Conservation (phyloP, 306 rosid species). For the Malus orientalis region DNA sequence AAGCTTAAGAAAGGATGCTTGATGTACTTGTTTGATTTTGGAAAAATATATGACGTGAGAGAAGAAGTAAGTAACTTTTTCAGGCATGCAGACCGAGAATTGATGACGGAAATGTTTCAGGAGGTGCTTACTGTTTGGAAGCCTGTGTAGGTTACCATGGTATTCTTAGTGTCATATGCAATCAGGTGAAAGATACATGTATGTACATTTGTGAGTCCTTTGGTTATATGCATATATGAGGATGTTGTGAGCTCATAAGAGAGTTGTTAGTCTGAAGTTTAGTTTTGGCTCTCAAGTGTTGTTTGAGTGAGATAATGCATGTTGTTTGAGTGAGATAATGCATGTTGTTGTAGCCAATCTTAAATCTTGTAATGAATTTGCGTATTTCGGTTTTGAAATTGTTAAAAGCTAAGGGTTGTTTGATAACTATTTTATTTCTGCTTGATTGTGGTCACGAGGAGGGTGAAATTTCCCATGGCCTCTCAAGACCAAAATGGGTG, state of each 20-base stretch:
- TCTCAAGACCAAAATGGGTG: too few species aligned
- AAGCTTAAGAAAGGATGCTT: slow-evolving; percentile 85
- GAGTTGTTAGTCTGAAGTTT: not conserved
- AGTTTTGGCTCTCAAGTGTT: not conserved
- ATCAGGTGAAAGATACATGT: slow-evolving; percentile 13
- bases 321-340: not conserved
- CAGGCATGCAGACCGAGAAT: slow-evolving; percentile 68
- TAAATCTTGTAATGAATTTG: not conserved
- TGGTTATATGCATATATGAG: not conserved
- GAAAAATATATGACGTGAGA: slow-evolving; percentile 69
- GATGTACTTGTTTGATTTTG: slow-evolving; percentile 64
- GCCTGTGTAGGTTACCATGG: slow-evolving; percentile 29
- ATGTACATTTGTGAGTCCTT: not conserved
- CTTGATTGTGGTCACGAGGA: too few species aligned
- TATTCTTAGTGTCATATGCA: not conserved
- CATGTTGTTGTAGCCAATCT: not conserved
- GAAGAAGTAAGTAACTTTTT: slow-evolving; percentile 49
- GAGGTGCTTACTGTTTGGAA: slow-evolving; percentile 66
- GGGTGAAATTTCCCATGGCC: too few species aligned
- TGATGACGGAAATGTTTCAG: slow-evolving; percentile 80
- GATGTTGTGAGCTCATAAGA: too few species aligned
- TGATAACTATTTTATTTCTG: too few species aligned
- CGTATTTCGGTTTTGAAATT: not conserved
- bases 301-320: not conserved
- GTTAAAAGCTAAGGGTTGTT: not conserved